A percentile compares a stretch with the other conserved stretches of the same genome.
phyloP scores from a whole-genome alignment of 148 eudicot genomes.

The Diospyros lotus region DNA sequence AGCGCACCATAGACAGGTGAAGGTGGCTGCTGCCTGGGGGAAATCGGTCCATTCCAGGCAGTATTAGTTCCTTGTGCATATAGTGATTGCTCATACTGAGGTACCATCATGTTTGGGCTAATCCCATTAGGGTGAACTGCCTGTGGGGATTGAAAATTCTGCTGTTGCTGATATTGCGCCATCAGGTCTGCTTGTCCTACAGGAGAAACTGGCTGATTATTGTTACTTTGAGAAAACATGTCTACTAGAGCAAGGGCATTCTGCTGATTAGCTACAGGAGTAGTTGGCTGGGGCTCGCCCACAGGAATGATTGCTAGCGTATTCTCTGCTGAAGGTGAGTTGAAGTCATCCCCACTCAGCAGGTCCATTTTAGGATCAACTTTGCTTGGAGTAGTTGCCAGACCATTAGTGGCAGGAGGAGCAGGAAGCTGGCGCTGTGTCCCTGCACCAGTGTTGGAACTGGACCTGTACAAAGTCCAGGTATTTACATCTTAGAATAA shows the following conservation, averaged over 20 bases:
- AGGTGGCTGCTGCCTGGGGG: constrained; percentile 56
- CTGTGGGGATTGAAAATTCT: constrained; percentile 50
- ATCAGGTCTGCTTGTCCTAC: constrained; percentile 43
- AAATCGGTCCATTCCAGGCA: constrained; percentile 66
- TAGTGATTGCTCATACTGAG: constrained; percentile 55
- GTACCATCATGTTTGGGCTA: constrained; percentile 35
- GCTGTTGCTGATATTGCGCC: constrained; percentile 66
- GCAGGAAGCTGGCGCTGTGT: constrained; percentile 34
- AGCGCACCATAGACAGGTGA: constrained; percentile 64
- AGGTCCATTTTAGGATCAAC: constrained; percentile 64
- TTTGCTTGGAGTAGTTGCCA: constrained; percentile 43
- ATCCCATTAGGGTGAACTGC: constrained; percentile 54
- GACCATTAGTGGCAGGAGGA: constrained; percentile 46
- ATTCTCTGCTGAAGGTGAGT: constrained; percentile 51
- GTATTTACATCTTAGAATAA: constrained; percentile 7
- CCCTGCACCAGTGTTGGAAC: constrained; percentile 40
- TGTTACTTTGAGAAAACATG: constrained; percentile 58
- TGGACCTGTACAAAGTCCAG: constrained; percentile 41
- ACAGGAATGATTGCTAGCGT: constrained; percentile 79
- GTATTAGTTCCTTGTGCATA: constrained; percentile 43
- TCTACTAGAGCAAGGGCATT: constrained; percentile 89
- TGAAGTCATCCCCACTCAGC: constrained; percentile 75
- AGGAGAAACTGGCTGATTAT: constrained; percentile 33
- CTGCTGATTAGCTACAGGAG: constrained; percentile 58
- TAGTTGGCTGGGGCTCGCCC: constrained; percentile 58